Percentiles rank a stretch among this genome's conserved stretches.
phyloP scores from a whole-genome alignment of 805 yeast species.

The Hanseniaspora hatyaiensis region DNA sequence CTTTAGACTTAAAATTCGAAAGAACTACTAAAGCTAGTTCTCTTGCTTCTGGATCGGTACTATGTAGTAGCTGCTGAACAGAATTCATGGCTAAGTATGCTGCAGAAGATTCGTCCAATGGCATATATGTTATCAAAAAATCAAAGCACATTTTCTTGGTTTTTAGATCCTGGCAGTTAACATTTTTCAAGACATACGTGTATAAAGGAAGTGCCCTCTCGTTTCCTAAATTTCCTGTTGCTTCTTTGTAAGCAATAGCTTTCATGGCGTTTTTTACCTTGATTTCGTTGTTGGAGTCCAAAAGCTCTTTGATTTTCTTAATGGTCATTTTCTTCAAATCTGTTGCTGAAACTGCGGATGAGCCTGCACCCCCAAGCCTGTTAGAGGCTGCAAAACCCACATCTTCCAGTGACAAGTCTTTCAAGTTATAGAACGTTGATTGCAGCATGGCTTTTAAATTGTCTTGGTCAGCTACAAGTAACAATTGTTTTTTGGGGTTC shows the following conservation, averaged over 20 bases:
- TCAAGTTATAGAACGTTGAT: constrained; percentile 67
- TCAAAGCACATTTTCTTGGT: constrained; percentile 66
- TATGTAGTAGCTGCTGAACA: constrained; percentile 70
- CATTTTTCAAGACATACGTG: constrained; percentile 82
- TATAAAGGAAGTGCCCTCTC: constrained; percentile 40
- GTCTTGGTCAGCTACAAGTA: neutral
- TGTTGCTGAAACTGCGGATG: constrained; percentile 5
- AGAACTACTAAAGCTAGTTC: constrained; percentile 66
- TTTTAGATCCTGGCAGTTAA: constrained; percentile 53
- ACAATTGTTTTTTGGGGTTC: too few relatives aligned
- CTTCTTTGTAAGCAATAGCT: constrained; percentile 38
- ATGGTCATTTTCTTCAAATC: constrained; percentile 37
- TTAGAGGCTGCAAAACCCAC: constrained; percentile 62
- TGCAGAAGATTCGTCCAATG: constrained; percentile 64
- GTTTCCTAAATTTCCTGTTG: constrained; percentile 31
- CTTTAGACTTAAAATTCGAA: constrained; percentile 71
- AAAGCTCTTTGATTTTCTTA: constrained; percentile 49
- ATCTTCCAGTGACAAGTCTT: constrained; percentile 68
- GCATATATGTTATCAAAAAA: constrained; percentile 66
- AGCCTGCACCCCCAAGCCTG: constrained; percentile 32
- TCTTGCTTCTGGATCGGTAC: constrained; percentile 55
- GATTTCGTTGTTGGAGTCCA: constrained; percentile 58
- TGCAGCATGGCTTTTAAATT: constrained; percentile 3
- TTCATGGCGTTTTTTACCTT: constrained; percentile 52
- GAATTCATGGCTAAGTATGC: constrained; percentile 84